These are phyloP conservation scores for Pyricularia grisea DNA, from an alignment of 2,329 filamentous ascomycete species.

Conservation along the genomic window DNA sequence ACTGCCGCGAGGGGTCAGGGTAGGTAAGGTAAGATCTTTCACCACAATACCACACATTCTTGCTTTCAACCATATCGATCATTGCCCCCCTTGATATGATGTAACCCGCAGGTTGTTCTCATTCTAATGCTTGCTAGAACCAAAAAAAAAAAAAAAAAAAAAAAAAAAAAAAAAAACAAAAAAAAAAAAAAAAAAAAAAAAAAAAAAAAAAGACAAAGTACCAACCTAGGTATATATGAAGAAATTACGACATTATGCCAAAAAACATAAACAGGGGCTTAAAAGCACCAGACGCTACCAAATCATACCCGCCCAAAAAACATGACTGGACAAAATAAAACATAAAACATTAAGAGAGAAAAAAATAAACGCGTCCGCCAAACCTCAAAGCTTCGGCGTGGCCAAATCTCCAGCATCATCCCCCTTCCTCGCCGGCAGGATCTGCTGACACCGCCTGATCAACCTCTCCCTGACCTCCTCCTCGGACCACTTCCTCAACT, in stretches of 20 bases:
- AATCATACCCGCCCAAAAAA: too few relatives aligned
- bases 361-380: background rate
- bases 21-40: too few relatives aligned
- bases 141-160: too few relatives aligned
- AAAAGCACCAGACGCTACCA: background rate
- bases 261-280: background rate
- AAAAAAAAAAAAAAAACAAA: too few relatives aligned
- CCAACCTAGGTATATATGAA: background rate
- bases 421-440: background rate
- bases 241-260: background rate
- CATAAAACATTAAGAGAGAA: background rate
- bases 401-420: background rate
- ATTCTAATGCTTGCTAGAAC: too few relatives aligned
- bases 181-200: too few relatives aligned
- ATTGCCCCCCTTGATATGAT: too few relatives aligned
- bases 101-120: too few relatives aligned
- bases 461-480: constrained; percentile 32
- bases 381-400: constrained; percentile 19
- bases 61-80: too few relatives aligned
- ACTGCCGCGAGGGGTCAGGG: too few relatives aligned
- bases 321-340: background rate
- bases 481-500: constrained; percentile 31
- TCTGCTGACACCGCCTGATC: constrained; percentile 13
- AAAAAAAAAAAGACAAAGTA: too few relatives aligned
- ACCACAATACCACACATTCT: too few relatives aligned